Conservation (phyloP, 2,329 filamentous ascomycete species). For the Zymoseptoria brevis region DNA sequence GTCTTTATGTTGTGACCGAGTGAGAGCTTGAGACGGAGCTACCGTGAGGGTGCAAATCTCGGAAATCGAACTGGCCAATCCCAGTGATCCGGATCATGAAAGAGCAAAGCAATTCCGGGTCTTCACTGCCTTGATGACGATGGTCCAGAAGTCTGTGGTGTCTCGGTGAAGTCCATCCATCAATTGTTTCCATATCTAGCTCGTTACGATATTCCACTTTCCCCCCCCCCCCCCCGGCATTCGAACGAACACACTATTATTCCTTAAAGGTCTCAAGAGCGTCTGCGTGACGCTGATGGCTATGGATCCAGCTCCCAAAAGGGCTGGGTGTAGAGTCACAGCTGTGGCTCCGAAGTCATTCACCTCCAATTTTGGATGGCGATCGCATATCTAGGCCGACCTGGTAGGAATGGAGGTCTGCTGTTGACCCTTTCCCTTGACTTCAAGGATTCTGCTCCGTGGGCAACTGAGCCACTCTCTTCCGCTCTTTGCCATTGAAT, state of each 20-base stretch:
- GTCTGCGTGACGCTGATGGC: too few species aligned
- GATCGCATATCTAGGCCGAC: conserved; percentile 33
- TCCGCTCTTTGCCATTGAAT: conserved; percentile 24
- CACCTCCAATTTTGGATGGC: conserved; percentile 50
- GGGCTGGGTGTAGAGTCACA: conserved; percentile 30
- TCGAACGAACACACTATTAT: too few species aligned
- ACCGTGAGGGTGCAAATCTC: not conserved
- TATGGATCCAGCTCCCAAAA: not conserved
- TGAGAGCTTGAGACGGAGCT: not conserved
- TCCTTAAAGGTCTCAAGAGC: too few species aligned
- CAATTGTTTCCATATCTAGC: too few species aligned
- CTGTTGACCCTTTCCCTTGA: conserved; percentile 1
- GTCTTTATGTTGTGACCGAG: conserved; percentile 5
- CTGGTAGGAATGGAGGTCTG: not conserved
- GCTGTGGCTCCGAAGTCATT: conserved; percentile 34
- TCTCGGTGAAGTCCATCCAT: not conserved
- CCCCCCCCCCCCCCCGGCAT: too few species aligned
- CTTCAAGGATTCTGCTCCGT: conserved; percentile 1
- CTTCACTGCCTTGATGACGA: not conserved
- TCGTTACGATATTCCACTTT: too few species aligned
- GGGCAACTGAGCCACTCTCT: conserved; percentile 5
- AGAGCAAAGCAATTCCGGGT: not conserved
- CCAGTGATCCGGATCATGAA: not conserved
- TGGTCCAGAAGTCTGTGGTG: not conserved
- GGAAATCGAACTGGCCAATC: too few species aligned